Base-by-base conservation (phyloP, 768 basidiomycete species). In the Chalciporus chontae region DNA sequence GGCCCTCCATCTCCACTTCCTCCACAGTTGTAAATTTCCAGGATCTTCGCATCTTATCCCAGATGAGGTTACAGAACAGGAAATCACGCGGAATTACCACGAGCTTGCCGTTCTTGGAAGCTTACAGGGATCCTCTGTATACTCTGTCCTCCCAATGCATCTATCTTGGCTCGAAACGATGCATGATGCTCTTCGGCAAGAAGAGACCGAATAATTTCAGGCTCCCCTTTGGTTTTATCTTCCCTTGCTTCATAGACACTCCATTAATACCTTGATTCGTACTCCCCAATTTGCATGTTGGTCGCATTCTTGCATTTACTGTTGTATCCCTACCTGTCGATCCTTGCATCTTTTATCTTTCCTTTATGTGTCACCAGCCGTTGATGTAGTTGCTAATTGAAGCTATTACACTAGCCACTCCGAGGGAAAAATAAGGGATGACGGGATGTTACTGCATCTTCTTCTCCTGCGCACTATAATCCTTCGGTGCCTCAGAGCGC, bases 91-190 rank as follows among this genome's bases (percentile, higher is more conserved):
- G 39, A 90, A 81, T 60, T 90, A 77, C 59, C 75, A 87, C 57
- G 85, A 86, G 51, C 76, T 93, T 15, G 73, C 81, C 2, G 75
- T 88, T 24, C 77, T 91, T 9, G 76, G 81, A 43, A 59, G 54
- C 36, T 43, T 66, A 29, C 68, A 68, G 63, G 73, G 72, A 52
- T 69, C 80, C 41, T 73, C 69, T 24, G 73, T 70, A 46, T 75
- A 79, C 58, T 73, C 79, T 9, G 69, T 72, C 34, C 64, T 92
- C 45, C 90, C 89, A 11, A 80, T 85, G 61, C 89, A 92, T 60
- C 72, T 91, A 31, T 83, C 81, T 26, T 86, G 87, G 14, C 73
- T 88, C 21, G 81, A 87, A 50, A 73, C 74, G 17, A 86, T 89
- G 80, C 66, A 68, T 15, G 60, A 63, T 26, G 71, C 71, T 4